A percentile compares a stretch with the other conserved stretches of the same genome.
phyloP scores from a whole-genome alignment of 371 early-diverging fungal genomes.

The Synchytrium microbalum region DNA sequence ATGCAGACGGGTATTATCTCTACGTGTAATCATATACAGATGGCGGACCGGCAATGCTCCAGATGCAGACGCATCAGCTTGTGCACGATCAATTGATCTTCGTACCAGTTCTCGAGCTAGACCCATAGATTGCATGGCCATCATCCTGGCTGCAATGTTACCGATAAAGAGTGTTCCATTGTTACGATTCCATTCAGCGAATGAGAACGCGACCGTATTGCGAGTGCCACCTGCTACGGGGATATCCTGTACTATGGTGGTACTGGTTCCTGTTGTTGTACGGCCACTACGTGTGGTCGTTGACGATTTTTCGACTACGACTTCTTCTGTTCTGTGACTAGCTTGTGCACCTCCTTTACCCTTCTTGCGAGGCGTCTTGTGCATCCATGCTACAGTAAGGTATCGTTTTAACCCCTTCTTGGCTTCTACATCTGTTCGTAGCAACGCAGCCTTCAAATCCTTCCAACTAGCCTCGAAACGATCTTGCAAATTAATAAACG shows the following conservation, averaged over 20 bases:
- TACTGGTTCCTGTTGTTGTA: neutral
- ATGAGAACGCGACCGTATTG: too few relatives aligned
- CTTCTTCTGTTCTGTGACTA: too few relatives aligned
- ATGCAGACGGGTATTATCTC: constrained; percentile 2
- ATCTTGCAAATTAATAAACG: neutral
- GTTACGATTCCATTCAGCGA: neutral
- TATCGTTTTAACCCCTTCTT: neutral
- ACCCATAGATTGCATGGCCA: constrained; percentile 2
- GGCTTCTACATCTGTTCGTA: neutral
- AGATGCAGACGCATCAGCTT: neutral
- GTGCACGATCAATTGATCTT: neutral
- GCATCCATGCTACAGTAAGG: constrained; percentile 1
- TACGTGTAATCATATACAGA: neutral
- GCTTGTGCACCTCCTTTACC: too few relatives aligned
- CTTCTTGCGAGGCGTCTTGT: constrained; percentile 5
- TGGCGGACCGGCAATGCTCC: too few relatives aligned
- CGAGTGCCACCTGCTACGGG: neutral
- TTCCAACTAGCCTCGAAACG: neutral
- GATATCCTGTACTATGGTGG: neutral
- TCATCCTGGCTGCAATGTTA: neutral
- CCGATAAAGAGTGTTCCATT: neutral
- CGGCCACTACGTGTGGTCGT: neutral
- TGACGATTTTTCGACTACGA: neutral
- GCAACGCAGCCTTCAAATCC: neutral
- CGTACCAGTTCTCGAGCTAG: neutral